Evolutionary conservation across 306 rosid genomes (phyloP), one percentile per base, ranked within the genome.

Genomic region (Vigna hirtella): DNA sequence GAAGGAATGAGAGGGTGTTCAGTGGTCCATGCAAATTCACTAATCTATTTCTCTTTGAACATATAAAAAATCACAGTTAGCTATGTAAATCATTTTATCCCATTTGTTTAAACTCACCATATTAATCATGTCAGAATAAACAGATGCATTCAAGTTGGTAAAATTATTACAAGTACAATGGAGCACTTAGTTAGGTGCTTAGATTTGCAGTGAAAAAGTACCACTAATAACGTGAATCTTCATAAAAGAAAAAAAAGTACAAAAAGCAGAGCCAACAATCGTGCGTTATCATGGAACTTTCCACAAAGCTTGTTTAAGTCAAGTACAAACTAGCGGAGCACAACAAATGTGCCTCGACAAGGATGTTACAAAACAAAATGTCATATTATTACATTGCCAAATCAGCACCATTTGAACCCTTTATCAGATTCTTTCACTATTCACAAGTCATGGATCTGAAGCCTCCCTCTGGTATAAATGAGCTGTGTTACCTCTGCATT

Each of bases 281-380:
- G 73, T 77, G 77, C 61, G 56, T 18, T 67, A 55, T 53, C 49
- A 56, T 50, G 75, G 61, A 65, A 78, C 48, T 65, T 38, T 42
- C 67, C 28, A 42, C 4, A 30, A 72, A 53, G 32, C 76, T 66
- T 64, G 66, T 24, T 53, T 18, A 4, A 52, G 47, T 78, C 67
- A 76, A 52, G 82, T 67, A 79, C 3, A 79, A 86, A 83, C 79
- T 68, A 77, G 79, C 81, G 89, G 85, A 80, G 66, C 85, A 80
- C 10, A 86, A 16, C 66, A 30, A 77, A 71, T 14, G 78, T 59
- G 77, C 75, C 68, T 59, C 6, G 8, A 22, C 84, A 69, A 70
- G 58, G 72, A 70, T 70, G 74, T 61, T 51, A 28, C 79, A 52
- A 34, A 38, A 38, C 77, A 58, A 68, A 16, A 16, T 56, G 57